Percentiles rank a stretch among this genome's conserved stretches.
phyloP scores from a whole-genome alignment of 345 rosid genomes.

The Erysimum cheiranthoides region DNA sequence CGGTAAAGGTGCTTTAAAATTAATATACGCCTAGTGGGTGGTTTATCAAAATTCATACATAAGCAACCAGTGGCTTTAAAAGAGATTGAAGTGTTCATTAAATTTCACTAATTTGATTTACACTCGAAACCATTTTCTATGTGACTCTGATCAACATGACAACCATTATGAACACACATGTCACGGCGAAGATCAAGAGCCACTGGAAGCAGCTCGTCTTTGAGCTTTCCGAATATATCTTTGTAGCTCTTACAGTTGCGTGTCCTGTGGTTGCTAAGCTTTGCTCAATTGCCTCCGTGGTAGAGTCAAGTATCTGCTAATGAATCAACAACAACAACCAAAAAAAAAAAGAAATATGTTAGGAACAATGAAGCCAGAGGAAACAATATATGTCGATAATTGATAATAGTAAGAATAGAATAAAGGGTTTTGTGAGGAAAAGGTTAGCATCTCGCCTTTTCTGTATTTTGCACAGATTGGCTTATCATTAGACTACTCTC shows the following conservation, averaged over 20 bases:
- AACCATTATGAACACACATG: constrained; percentile 79
- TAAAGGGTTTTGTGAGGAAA: background rate
- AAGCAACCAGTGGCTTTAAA: too few relatives aligned
- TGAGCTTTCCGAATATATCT: constrained; percentile 65
- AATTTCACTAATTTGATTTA: constrained; percentile 3
- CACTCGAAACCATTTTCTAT: constrained; percentile 30
- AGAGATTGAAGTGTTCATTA: too few relatives aligned
- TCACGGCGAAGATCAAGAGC: constrained; percentile 75
- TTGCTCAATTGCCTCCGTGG: constrained; percentile 82
- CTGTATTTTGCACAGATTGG: constrained; percentile 72
- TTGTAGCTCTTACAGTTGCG: constrained; percentile 64
- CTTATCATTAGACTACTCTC: constrained; percentile 84
- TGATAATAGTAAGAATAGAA: constrained; percentile 3
- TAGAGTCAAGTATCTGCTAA: constrained; percentile 77
- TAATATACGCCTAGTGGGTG: too few relatives aligned
- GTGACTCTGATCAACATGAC: constrained; percentile 82
- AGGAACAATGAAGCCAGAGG: too few relatives aligned
- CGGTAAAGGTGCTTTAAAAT: background rate
- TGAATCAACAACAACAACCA: background rate
- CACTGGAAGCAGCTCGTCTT: constrained; percentile 89
- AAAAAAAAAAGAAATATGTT: too few relatives aligned
- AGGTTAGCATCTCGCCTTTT: constrained; percentile 53
- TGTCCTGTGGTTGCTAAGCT: constrained; percentile 82
- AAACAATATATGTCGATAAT: too few relatives aligned
- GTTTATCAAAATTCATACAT: too few relatives aligned